Evolutionary conservation across 2,329 filamentous ascomycete species (phyloP), one percentile per base, ranked within the genome.

Genomic region (Microascus cirrosus): DNA sequence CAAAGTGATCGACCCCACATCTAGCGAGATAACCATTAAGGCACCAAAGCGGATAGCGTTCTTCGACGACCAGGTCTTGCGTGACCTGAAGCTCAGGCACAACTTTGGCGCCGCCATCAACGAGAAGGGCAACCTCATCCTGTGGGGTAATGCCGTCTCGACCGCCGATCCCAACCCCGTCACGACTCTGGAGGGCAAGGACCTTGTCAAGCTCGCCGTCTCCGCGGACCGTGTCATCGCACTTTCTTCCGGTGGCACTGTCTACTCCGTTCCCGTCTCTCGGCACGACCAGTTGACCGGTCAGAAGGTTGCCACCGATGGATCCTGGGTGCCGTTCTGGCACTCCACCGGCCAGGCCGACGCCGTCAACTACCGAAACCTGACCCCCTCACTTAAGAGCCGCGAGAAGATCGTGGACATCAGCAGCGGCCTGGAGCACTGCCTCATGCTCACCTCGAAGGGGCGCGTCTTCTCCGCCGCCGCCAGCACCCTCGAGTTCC

Each of bases 401-500:
- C 83, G 82, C 35, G 92, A 96, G 71, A 87, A 81, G 59, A 76
- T 97, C 8, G 81, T 81, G 0, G 80, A 90, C 56, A 81, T 97
- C 59, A 81, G 83, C 60, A 84, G 86, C 61, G 94, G 94, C 1
- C 78, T 89, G 15, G 91, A 97, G 66, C 93, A 97, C 69, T 88
- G 87, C 35, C 78, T 97, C 0, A 78, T 99, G 55, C 78, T 96
- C 60, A 96, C 93, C 0, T 90, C 84, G 53, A 82, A 81, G 56
- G 94, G 94, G 1, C 88, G 93, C 48, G 81, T 97, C 36, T 97
- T 95, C 71, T 89, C 92, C 2, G 86, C 89, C n/a, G 93, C 90
- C 1, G 85, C 90, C 2, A 90, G 88, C 61, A 85, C 85, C 20
- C 81, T 87, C 59, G 79, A 84, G 56, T 97, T 88, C 67, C 94